Base-by-base conservation (phyloP, 495 filamentous ascomycete genomes). In the Daldinia loculata region DNA sequence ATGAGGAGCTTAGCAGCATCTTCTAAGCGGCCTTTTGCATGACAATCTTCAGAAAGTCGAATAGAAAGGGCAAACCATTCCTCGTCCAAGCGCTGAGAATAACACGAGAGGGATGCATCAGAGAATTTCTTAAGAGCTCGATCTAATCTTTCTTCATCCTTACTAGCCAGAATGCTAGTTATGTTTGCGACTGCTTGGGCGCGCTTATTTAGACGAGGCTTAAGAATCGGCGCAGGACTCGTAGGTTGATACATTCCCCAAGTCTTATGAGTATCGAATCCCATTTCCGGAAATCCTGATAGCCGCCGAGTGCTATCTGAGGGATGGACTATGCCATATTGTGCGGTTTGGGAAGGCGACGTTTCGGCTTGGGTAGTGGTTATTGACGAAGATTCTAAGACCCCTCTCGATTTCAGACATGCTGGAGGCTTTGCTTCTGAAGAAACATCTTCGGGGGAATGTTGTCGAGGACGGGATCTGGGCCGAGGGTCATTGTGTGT, bases 21-120 rank as follows among this genome's bases (percentile, higher is more conserved):
- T 1, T 79, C 77, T 29, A 76, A 72, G 34, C 67, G 72, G 2
- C 61, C 73, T 30, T 66, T 4, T 17, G 70, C 67, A 52, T 72
- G 72, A 36, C 76, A 85, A 17, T 75, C 70, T 19, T 71, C 76
- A 17, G 76, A 80, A n/a, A 87, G 72, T 52, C 70, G 48, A n/a
- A 70, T 71, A 1, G 79, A 79, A 22, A 79, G 70, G 38, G 78
- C 62, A 17, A 82, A 52, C 78, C 80, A 80, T 9, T 61, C 39
- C 3, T 66, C 62, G 29, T 71, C 60, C 4, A 52, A 63, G 43
- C 68, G 73, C 26, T 57, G 77, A 61, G 66, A 12, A 67, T 58
- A 27, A 1, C 63, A 71, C 2, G 69, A 53, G 30, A 70, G 50
- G 58, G 48, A 77, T 22, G 52, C 56, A 2, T 70, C 50, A 0